A percentile compares a stretch with the other conserved stretches of the same genome.
Evolutionary conservation across 768 basidiomycete genomes (phyloP).

Genomic region (Gloeostereum incarnatum): DNA sequence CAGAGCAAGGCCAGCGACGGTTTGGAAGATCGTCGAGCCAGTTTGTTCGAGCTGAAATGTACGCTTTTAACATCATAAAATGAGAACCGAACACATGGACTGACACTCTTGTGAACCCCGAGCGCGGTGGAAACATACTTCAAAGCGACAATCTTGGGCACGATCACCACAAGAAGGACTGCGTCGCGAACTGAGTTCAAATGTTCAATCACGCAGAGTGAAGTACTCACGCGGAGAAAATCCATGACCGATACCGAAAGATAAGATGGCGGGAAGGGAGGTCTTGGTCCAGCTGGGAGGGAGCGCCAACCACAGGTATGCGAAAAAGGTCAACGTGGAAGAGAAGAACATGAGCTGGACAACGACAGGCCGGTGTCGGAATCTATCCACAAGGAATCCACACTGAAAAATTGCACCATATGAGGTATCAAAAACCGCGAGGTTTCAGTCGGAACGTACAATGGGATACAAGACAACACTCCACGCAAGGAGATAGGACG

Average conservation of each 20-base stretch:
- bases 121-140: conserved; percentile 75
- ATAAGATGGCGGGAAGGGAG: conserved; percentile 50
- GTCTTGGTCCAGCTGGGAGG: conserved; percentile 48
- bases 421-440: background rate
- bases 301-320: conserved; percentile 58
- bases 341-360: conserved; percentile 49
- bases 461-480: conserved; percentile 63
- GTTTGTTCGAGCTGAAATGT: conserved; percentile 57
- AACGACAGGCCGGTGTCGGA: conserved; percentile 48
- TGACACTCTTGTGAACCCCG: conserved; percentile 70
- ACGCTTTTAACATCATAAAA: background rate
- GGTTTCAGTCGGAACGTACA: conserved; percentile 26
- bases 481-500: conserved; percentile 65
- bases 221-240: conserved; percentile 54
- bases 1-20: conserved; percentile 58
- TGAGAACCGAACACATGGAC: conserved; percentile 12
- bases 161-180: conserved; percentile 71
- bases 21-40: conserved; percentile 65
- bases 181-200: conserved; percentile 5
- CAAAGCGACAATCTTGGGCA: conserved; percentile 58
- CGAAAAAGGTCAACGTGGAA: conserved; percentile 47
- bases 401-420: conserved; percentile 27
- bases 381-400: conserved; percentile 56
- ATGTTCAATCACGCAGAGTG: background rate
- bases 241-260: conserved; percentile 63